Conservation (phyloP, 1,139 yeast genomes). For the Saccharomyces hybrid region DNA sequence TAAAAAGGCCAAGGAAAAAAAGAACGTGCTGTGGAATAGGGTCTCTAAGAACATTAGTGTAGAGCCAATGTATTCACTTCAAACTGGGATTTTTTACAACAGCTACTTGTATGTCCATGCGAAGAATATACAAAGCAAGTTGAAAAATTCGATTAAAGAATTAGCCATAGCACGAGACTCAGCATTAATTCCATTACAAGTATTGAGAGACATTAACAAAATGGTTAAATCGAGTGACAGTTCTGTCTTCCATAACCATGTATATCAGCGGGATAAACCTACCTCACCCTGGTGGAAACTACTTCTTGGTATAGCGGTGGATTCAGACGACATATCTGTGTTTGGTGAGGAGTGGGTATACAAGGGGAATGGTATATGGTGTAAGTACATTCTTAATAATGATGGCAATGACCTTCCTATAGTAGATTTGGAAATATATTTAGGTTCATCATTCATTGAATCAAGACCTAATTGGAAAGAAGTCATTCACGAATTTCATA, state of each 20-base stretch:
- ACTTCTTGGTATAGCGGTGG: not conserved
- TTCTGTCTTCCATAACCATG: slow-evolving; percentile 15
- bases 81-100: slow-evolving; percentile 7
- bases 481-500: slow-evolving; percentile 12
- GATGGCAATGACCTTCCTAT: slow-evolving; percentile 5
- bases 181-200: slow-evolving; percentile 10
- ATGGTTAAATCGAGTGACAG: slow-evolving; percentile 11
- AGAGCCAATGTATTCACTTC: slow-evolving; percentile 10
- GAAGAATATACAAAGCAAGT: slow-evolving; percentile 1
- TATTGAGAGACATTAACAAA: slow-evolving; percentile 10
- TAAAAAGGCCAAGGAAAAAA: not conserved
- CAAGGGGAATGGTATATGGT: slow-evolving; percentile 17
- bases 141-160: slow-evolving; percentile 9
- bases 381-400: slow-evolving; percentile 9
- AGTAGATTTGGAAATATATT: slow-evolving; percentile 10
- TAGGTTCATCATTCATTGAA: slow-evolving; percentile 16
- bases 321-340: slow-evolving; percentile 5
- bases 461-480: slow-evolving; percentile 17
- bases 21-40: slow-evolving; percentile 11
- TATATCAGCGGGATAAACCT: slow-evolving; percentile 3
- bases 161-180: slow-evolving; percentile 15
- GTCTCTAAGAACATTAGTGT: slow-evolving; percentile 11
- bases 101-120: slow-evolving; percentile 14
- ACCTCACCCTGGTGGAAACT: not conserved
- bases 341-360: slow-evolving; percentile 18